phyloP scores from a whole-genome alignment of 768 basidiomycete species.

The Lactarius tabidus region DNA sequence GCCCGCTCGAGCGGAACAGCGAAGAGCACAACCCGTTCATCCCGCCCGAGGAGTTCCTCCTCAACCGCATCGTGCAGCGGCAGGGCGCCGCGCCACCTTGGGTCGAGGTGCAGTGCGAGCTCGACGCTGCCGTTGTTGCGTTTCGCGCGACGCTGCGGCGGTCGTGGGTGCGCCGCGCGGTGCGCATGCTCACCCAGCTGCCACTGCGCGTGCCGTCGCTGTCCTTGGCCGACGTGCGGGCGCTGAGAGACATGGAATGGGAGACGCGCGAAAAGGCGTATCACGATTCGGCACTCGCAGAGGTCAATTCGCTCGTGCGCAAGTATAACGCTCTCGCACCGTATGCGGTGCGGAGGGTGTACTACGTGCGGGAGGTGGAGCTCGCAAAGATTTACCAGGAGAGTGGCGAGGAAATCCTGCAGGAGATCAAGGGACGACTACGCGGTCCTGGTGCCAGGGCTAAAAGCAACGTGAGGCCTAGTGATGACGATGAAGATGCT shows the following conservation, averaged over 20 bases:
- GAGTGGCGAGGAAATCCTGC: slow-evolving; percentile 49
- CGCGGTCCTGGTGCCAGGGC: not conserved
- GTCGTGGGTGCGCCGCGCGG: slow-evolving; percentile 72
- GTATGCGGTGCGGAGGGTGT: slow-evolving; percentile 65
- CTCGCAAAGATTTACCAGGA: slow-evolving; percentile 50
- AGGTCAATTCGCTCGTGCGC: slow-evolving; percentile 71
- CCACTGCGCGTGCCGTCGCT: slow-evolving; percentile 28
- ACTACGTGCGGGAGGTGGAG: slow-evolving; percentile 55
- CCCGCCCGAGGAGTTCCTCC: slow-evolving; percentile 71
- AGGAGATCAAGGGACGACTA: slow-evolving; percentile 34
- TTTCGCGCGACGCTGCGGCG: slow-evolving; percentile 64
- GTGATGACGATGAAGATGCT: slow-evolving; percentile 6
- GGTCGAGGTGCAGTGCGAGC: slow-evolving; percentile 77
- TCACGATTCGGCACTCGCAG: slow-evolving; percentile 62
- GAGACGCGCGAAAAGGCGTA: slow-evolving; percentile 61
- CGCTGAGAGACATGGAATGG: slow-evolving; percentile 65
- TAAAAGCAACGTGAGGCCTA: not conserved
- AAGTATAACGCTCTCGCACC: slow-evolving; percentile 81
- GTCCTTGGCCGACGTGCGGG: slow-evolving; percentile 36
- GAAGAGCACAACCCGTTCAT: slow-evolving; percentile 64
- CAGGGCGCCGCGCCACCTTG: slow-evolving; percentile 84
- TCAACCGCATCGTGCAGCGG: slow-evolving; percentile 81
- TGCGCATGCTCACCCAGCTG: slow-evolving; percentile 50
- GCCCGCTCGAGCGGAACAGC: slow-evolving; percentile 41
- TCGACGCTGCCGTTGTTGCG: slow-evolving; percentile 55